Base-by-base conservation (phyloP, 23 red algal genomes). In the Cyanidium caldarium region DNA sequence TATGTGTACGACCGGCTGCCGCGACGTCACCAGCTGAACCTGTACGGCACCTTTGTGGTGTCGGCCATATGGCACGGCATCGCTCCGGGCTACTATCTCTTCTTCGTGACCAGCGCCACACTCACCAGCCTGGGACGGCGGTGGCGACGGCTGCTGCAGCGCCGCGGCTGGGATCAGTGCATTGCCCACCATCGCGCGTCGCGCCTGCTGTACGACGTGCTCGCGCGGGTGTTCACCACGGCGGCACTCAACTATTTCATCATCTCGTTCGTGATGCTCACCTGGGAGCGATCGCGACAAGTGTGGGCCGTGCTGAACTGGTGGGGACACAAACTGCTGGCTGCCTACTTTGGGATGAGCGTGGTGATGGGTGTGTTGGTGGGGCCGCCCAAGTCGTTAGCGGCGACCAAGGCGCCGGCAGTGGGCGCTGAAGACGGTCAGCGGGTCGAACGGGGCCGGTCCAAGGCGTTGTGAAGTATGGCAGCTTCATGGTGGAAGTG, bases 1-100 rank as follows among this genome's bases (percentile, higher is more conserved):
- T 98, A 88, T 51, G 85, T 89, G 23, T 98, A 98, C 39, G 92
- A 88, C 51, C 81, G 92, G 28, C 73, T 78, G 12, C 76, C 77
- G 36, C 72, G 65, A 17, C 71, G 65, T 28, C 31, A 61, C 31
- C 51, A 61, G 16, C 61, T 85, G 66, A 88, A 98, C 43, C 72
- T 98, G 34, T 98, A 98, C 74, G 77, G 85, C 44, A 82, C 92
- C 1, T 98, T 86, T 67, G 72, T 98, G 1, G 82, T 88, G 37
- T 89, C 84, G 19, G 92, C 92, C 1, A 85, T 98, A 38, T 98
- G 92, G 92, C 92, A 98, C 68, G 92, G 92, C 39, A 87, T 98
- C 41, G 87, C 87, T 51, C 92, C 92, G 2, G 92, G 92, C 31
- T 98, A 98, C 45, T 98, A 98, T 75, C 70, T 98, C 58, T 98